Conservation (phyloP, 495 filamentous ascomycete genomes). For the Hypoxylon fragiforme region DNA sequence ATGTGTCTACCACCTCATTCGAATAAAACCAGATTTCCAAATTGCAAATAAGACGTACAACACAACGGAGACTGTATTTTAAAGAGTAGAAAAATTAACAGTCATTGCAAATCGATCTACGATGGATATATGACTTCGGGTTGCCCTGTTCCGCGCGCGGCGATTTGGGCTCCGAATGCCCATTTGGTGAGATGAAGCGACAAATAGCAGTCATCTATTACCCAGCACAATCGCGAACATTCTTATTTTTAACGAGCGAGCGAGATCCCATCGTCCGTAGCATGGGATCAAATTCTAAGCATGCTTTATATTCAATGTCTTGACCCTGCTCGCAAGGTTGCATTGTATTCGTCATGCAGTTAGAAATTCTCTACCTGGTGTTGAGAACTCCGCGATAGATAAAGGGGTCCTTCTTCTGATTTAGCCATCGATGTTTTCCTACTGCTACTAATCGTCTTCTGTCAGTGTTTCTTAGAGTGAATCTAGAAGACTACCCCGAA, state of each 20-base stretch:
- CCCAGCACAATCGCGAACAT: not conserved
- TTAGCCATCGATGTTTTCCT: not conserved
- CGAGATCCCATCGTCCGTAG: conserved; percentile 12
- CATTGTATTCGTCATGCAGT: conserved; percentile 13
- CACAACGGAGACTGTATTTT: too few species aligned
- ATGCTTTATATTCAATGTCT: not conserved
- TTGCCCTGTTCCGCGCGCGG: conserved; percentile 26
- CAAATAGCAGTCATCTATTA: conserved; percentile 11
- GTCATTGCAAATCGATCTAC: conserved; percentile 6
- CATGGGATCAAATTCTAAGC: not conserved
- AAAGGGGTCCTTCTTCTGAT: conserved; percentile 6
- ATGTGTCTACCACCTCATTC: too few species aligned
- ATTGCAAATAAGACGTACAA: not conserved
- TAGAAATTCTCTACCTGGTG: too few species aligned
- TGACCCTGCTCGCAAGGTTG: conserved; percentile 4
- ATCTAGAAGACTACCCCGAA: not conserved
- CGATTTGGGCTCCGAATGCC: conserved; percentile 23
- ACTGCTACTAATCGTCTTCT: not conserved
- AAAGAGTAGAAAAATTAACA: too few species aligned
- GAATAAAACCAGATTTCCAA: not conserved
- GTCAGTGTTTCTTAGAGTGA: not conserved
- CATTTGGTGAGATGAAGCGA: conserved; percentile 11
- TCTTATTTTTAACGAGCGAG: conserved; percentile 8
- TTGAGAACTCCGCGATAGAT: conserved; percentile 15
- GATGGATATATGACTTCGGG: conserved; percentile 28